Evolutionary conservation across 345 rosid species (phyloP).

Genomic region (Murraya paniculata): DNA sequence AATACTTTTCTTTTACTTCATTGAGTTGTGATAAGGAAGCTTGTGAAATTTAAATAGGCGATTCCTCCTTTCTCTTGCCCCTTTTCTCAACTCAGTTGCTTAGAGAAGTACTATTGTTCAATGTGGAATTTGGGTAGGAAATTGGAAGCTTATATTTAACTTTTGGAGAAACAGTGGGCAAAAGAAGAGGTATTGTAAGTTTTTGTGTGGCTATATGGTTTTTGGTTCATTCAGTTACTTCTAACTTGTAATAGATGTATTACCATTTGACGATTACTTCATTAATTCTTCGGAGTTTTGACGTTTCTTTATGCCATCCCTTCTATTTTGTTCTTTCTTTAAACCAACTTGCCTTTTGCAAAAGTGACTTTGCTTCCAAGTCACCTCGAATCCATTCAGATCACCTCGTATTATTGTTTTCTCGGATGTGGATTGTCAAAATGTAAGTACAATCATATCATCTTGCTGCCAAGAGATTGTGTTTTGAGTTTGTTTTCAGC

Average conservation of each 20-base stretch:
- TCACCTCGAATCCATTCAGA: neutral
- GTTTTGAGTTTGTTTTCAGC: neutral
- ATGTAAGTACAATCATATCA: neutral
- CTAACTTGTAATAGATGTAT: conserved; percentile 4
- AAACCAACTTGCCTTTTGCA: neutral
- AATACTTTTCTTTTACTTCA: conserved; percentile 25
- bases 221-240: conserved; percentile 1
- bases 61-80: conserved; percentile 2
- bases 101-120: neutral
- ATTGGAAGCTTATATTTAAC: conserved; percentile 1
- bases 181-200: conserved; percentile 4
- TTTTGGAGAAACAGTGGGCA: neutral
- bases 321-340: neutral
- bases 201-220: neutral
- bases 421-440: neutral
- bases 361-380: neutral
- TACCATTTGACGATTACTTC: neutral
- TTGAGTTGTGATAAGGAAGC: conserved; percentile 32
- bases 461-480: neutral
- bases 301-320: neutral
- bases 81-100: neutral
- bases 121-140: neutral
- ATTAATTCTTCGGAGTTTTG: neutral
- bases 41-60: conserved; percentile 24
- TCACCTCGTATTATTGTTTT: neutral